Percentiles rank a stretch among this genome's conserved stretches.
Conservation (phyloP, 2,329 filamentous ascomycete genomes). For the Hypoxylon sp. region DNA sequence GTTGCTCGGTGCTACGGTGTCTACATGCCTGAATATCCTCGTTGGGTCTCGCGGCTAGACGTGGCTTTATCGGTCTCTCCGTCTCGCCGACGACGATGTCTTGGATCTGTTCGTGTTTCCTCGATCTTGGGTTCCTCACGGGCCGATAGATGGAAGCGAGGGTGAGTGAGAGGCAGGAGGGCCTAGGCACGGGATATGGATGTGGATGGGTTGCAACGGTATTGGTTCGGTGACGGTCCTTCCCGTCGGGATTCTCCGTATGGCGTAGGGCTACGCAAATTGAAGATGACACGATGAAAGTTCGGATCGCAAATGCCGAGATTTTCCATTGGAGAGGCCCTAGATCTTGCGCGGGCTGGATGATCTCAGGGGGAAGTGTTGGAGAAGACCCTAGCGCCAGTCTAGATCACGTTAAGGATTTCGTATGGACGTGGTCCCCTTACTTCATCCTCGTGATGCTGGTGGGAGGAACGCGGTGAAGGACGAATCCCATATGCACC, state of each 20-base stretch:
- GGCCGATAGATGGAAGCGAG: conserved; percentile 21
- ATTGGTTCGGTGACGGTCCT: conserved; percentile 2
- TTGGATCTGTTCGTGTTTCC: not conserved
- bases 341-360: not conserved
- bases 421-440: not conserved
- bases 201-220: conserved; percentile 8
- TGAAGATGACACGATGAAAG: conserved; percentile 4
- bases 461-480: conserved; percentile 1
- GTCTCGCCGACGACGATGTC: not conserved
- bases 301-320: conserved; percentile 12
- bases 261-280: not conserved
- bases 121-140: not conserved
- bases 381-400: not conserved
- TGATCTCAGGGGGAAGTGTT: conserved; percentile 12
- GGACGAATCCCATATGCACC: not conserved
- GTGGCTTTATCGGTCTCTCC: conserved; percentile 3
- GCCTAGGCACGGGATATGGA: not conserved
- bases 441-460: conserved; percentile 15
- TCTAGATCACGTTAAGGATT: conserved; percentile 6
- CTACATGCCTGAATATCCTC: not conserved
- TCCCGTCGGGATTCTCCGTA: conserved; percentile 18
- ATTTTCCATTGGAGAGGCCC: conserved; percentile 5
- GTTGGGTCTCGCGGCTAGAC: conserved; percentile 2
- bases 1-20: conserved; percentile 20
- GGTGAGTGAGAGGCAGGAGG: conserved; percentile 5